Conservation (phyloP, 176 grass and related monocot genomes). For the Eragrostis curvula region DNA sequence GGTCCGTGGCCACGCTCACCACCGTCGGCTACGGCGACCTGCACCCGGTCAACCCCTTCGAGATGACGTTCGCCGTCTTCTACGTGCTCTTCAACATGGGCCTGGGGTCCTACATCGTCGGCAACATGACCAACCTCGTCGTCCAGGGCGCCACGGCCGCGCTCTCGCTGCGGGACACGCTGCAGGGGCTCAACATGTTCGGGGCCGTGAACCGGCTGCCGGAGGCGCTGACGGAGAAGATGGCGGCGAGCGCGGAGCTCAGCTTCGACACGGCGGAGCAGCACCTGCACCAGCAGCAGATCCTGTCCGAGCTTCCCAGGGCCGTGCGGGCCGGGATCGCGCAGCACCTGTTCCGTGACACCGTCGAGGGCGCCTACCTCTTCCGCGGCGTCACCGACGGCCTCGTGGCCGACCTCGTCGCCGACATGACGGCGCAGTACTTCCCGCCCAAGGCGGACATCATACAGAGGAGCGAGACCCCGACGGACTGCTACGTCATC, state of each 20-base stretch:
- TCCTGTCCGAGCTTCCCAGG: conserved; percentile 56
- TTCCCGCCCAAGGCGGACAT: conserved; percentile 54
- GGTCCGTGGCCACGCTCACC: conserved; percentile 66
- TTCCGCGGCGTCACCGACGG: conserved; percentile 43
- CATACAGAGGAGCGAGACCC: conserved; percentile 41
- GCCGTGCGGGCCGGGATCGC: conserved; percentile 41
- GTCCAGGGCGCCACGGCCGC: conserved; percentile 50
- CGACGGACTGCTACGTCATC: conserved; percentile 61
- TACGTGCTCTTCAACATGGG: conserved; percentile 74
- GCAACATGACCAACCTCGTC: conserved; percentile 78
- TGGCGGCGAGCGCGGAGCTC: conserved; percentile 50
- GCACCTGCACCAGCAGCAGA: conserved; percentile 36
- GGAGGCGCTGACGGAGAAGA: conserved; percentile 34
- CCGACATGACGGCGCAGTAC: conserved; percentile 48
- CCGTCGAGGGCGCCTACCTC: conserved; percentile 40
- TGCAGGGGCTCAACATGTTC: conserved; percentile 29
- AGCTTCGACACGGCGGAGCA: conserved; percentile 48
- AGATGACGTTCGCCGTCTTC: conserved; percentile 54
- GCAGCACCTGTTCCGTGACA: conserved; percentile 47
- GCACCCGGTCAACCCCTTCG: conserved; percentile 54
- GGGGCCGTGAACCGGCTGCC: conserved; percentile 39
- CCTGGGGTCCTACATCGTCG: conserved; percentile 67
- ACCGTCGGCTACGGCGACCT: conserved; percentile 72
- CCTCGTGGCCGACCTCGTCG: conserved; percentile 49
- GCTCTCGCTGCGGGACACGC: conserved; percentile 45